Evolutionary conservation across 2,329 filamentous ascomycete species (phyloP).

Genomic region (Colletotrichum sp.): DNA sequence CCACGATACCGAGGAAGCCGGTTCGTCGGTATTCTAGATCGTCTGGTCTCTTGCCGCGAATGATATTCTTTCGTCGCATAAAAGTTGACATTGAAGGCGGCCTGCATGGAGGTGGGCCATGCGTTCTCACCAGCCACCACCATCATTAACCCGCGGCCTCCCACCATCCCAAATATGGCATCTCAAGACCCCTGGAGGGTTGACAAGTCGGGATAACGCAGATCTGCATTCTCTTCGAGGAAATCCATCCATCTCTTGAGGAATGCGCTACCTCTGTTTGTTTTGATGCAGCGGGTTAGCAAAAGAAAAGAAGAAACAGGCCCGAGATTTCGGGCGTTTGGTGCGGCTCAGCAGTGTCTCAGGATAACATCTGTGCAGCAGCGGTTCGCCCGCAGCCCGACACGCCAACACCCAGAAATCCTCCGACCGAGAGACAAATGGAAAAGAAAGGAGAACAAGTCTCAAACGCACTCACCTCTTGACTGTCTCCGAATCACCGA

Average conservation of each 20-base stretch:
- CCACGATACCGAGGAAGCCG: background rate
- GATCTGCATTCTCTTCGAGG: constrained; percentile 86
- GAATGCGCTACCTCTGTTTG: constrained; percentile 78
- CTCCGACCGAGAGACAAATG: background rate
- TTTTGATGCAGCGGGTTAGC: constrained; percentile 23
- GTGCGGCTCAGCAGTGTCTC: constrained; percentile 16
- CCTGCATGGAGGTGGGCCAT: background rate
- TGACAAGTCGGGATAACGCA: constrained; percentile 81
- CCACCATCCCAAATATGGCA: background rate
- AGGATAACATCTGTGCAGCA: background rate
- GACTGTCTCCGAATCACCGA: constrained; percentile 94
- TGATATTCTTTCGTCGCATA: background rate
- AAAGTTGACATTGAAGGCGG: constrained; percentile 1
- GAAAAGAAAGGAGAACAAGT: constrained; percentile 16
- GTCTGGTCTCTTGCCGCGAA: background rate
- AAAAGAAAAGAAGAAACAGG: constrained; percentile 17
- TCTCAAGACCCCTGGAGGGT: constrained; percentile 32
- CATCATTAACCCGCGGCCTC: background rate
- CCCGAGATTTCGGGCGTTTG: constrained; percentile 3
- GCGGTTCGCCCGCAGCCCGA: background rate
- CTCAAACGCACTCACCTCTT: constrained; percentile 68
- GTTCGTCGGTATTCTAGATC: constrained; percentile 16
- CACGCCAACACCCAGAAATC: background rate
- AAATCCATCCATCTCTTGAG: constrained; percentile 91
- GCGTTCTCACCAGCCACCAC: background rate